Evolutionary conservation across 768 basidiomycete genomes (phyloP), one percentile per base, ranked within the genome.

Genomic region (Russula compacta): DNA sequence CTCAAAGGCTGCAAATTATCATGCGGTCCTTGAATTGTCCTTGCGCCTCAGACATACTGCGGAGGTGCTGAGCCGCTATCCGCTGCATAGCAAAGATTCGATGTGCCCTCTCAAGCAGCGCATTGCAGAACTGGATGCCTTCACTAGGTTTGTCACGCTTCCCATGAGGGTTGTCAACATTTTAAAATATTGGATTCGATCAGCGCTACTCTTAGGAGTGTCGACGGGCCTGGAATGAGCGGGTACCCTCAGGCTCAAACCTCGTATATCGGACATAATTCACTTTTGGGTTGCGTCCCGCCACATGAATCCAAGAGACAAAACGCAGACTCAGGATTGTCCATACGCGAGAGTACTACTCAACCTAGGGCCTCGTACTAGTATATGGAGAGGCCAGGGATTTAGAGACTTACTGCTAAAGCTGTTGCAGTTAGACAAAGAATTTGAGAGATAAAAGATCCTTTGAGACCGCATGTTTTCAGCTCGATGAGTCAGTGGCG

Each of bases 11-110:
- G 66, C 74, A 19, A 79, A 73, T 66, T 86, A 87, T 67, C 80
- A 73, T 57, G 78, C 77, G n/a, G 74, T 84, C 21, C 76, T 86
- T 11, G 84, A 87, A 66, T 73, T 87, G n/a, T 86, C 84, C 2
- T 72, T 85, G 35, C 76, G 83, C 53, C 76, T 87, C 21, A 77
- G 84, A 24, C 82, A 78, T 66, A 83, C 83, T 11, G 78, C 81
- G 11, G 77, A 83, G 55, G 72, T 80, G 42, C 77, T 87, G 43
- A 73, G 77, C 11, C 79, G 75, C 43, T 80, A 79, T 15, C 67
- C 78, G 19, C 72, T 71, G 40, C 79, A 80, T 54, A 66, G 64
- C 24, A 64, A 71, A 52, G 69, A 67, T 17, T 66, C 66, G 9
- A 53, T 64, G 10, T 79, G 78, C 63, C 64, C 67, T 44, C 71